phyloP scores from a whole-genome alignment of 352 stramenopile genomes.

The Pythium plurisporium region DNA sequence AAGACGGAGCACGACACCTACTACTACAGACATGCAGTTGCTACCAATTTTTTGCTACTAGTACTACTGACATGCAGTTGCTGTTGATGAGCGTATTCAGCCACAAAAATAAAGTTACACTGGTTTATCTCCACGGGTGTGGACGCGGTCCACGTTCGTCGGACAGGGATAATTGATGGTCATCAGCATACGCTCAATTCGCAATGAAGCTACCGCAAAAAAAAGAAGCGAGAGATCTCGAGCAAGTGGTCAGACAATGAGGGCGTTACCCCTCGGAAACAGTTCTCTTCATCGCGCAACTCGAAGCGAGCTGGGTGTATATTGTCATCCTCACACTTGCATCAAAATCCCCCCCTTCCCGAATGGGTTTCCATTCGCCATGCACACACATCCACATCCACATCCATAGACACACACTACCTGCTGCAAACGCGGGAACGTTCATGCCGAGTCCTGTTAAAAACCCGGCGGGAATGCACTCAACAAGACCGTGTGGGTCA shows the following conservation, averaged over 20 bases:
- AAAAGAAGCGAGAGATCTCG: too few relatives aligned
- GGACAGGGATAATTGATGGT: constrained; percentile 86
- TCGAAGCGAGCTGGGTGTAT: constrained; percentile 89
- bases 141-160: constrained; percentile 80
- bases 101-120: constrained; percentile 81
- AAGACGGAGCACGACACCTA: too few relatives aligned
- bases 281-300: constrained; percentile 85
- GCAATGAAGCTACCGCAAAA: constrained; percentile 13
- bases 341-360: too few relatives aligned
- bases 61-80: background rate
- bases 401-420: constrained; percentile 13
- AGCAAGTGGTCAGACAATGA: constrained; percentile 78
- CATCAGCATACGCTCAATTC: constrained; percentile 70
- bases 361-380: constrained; percentile 8
- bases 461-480: constrained; percentile 77
- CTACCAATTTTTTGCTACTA: too few relatives aligned
- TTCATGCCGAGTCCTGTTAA: constrained; percentile 86
- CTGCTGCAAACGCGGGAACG: constrained; percentile 36
- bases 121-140: constrained; percentile 79
- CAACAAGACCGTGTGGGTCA: constrained; percentile 64
- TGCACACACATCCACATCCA: constrained; percentile 23
- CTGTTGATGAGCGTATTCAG: constrained; percentile 54
- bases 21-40: too few relatives aligned
- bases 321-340: constrained; percentile 87
- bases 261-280: constrained; percentile 86